Conservation (phyloP, 441 rosid species). For the Gossypium gossypioides region DNA sequence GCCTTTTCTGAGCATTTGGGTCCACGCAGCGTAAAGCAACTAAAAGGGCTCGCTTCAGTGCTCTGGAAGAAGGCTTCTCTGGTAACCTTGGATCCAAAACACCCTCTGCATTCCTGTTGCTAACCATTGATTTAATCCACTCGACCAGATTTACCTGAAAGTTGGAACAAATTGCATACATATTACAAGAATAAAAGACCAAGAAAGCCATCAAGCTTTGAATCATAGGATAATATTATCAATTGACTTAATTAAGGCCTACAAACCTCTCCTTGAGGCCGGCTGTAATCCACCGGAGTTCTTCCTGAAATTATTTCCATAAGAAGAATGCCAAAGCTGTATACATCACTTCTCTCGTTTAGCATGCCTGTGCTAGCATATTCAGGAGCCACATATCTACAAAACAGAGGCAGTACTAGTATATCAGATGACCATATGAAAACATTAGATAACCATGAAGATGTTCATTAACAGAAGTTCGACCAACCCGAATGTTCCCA, state of each 20-base stretch:
- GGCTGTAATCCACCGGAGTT: conserved; percentile 81
- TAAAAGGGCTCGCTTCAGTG: conserved; percentile 67
- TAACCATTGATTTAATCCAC: conserved; percentile 78
- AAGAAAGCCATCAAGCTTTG: not conserved
- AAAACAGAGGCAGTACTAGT: conserved; percentile 9
- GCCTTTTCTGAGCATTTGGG: conserved; percentile 78
- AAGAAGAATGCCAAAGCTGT: conserved; percentile 78
- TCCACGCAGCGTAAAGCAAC: conserved; percentile 88
- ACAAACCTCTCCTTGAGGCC: conserved; percentile 65
- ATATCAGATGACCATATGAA: not conserved
- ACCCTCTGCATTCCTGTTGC: conserved; percentile 57
- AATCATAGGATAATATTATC: not conserved
- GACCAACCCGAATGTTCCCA: conserved; percentile 85
- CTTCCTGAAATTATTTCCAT: conserved; percentile 88
- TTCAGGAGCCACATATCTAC: conserved; percentile 86
- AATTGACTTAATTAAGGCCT: not conserved
- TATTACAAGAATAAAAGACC: not conserved
- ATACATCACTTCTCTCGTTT: conserved; percentile 83
- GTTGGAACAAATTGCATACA: not conserved
- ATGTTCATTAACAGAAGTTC: conserved; percentile 5
- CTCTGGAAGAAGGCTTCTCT: conserved; percentile 63
- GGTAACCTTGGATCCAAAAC: conserved; percentile 69
- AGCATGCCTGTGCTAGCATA: conserved; percentile 92
- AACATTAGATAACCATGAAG: not conserved
- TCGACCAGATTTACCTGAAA: conserved; percentile 73